Evolutionary conservation across 495 filamentous ascomycete genomes (phyloP).

Genomic region (Aspergillus campestris): DNA sequence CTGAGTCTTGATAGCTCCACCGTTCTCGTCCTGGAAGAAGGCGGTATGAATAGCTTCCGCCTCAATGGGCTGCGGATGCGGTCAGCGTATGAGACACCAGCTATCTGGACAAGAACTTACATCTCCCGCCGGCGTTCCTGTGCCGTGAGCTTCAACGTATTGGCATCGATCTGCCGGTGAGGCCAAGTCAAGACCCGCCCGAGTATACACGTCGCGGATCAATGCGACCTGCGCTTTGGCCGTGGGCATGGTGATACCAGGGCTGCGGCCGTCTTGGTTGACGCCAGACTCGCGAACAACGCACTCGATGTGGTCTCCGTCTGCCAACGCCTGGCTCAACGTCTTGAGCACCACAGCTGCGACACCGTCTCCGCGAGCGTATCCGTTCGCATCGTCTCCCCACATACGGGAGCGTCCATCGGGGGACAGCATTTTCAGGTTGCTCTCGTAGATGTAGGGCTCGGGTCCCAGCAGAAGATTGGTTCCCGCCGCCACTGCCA

Average conservation of each 20-base stretch:
- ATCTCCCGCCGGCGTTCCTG: constrained; percentile 44
- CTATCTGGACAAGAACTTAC: neutral
- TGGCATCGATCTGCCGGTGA: constrained; percentile 2
- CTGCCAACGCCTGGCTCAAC: constrained; percentile 4
- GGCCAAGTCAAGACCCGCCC: constrained; percentile 8
- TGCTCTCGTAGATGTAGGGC: neutral
- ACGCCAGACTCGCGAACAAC: constrained; percentile 14
- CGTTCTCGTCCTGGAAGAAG: constrained; percentile 21
- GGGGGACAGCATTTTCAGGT: constrained; percentile 1
- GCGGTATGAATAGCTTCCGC: constrained; percentile 29
- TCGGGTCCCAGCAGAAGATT: constrained; percentile 18
- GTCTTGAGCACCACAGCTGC: constrained; percentile 18
- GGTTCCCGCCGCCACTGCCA: constrained; percentile 16
- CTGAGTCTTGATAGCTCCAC: neutral
- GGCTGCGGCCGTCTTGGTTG: constrained; percentile 17
- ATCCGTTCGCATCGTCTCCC: constrained; percentile 23
- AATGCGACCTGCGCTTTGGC: constrained; percentile 13
- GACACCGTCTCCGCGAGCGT: constrained; percentile 26
- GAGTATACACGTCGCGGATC: constrained; percentile 11
- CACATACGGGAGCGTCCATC: constrained; percentile 12
- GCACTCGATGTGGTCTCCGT: constrained; percentile 17
- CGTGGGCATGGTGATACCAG: constrained; percentile 15
- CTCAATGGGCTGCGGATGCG: constrained; percentile 18
- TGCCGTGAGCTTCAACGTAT: constrained; percentile 28
- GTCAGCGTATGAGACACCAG: no score